Percentiles rank a stretch among this genome's conserved stretches.
Conservation (phyloP, 257 asterid genomes). For the Scutellaria barbata region DNA sequence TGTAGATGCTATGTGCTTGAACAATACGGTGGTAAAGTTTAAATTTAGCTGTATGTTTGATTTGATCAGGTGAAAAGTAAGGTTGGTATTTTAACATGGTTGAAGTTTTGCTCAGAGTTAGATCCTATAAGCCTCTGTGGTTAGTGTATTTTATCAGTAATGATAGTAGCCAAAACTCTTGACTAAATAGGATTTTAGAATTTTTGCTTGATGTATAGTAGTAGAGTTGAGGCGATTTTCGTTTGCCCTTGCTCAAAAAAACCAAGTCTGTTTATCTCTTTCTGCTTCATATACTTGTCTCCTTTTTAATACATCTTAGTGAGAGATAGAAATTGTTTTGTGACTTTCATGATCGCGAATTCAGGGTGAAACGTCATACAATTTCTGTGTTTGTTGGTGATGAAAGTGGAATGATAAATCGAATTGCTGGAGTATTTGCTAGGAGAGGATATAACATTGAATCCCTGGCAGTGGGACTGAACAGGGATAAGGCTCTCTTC, state of each 20-base stretch:
- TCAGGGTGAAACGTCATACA: conserved; percentile 81
- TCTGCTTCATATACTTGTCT: not conserved
- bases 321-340: conserved; percentile 2
- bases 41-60: no score
- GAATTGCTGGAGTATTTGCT: conserved; percentile 97
- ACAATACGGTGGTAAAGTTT: not conserved
- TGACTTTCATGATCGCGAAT: conserved; percentile 28
- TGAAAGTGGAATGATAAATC: conserved; percentile 98
- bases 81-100: not conserved
- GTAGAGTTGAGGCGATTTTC: not conserved
- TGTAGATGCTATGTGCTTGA: not conserved
- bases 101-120: not conserved
- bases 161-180: not conserved
- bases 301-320: not conserved
- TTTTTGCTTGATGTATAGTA: not conserved
- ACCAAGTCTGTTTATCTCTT: not conserved
- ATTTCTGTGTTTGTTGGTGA: conserved; percentile 95
- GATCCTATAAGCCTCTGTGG: not conserved
- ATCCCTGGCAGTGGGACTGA: conserved; percentile 97
- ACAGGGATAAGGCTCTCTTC: conserved; percentile 93
- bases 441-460: conserved; percentile 96
- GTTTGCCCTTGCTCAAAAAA: conserved; percentile 10
- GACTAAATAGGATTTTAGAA: not conserved
- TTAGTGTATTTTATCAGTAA: not conserved
- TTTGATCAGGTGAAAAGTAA: not conserved